These are phyloP conservation scores for Primulina eburnea DNA, from an alignment of 257 asterid species.

Conservation along the genomic window DNA sequence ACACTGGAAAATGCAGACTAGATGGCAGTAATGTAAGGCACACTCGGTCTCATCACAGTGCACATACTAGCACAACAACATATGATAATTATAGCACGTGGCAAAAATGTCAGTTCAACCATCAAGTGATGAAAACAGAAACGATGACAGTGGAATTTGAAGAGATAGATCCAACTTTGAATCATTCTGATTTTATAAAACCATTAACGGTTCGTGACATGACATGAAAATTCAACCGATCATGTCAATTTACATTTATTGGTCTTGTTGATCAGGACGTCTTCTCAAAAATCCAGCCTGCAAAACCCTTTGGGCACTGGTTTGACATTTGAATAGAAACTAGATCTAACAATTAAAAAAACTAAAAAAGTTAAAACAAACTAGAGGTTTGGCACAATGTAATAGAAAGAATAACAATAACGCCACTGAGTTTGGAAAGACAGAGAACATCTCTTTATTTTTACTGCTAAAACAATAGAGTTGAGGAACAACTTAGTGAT, in stretches of 20 bases:
- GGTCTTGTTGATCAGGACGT: background rate
- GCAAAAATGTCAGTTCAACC: background rate
- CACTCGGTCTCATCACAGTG: conserved; percentile 12
- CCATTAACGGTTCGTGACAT: background rate
- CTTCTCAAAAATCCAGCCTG: background rate
- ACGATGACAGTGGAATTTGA: background rate
- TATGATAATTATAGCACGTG: background rate
- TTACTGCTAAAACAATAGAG: conserved; percentile 1
- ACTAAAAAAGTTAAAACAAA: background rate
- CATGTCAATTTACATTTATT: background rate
- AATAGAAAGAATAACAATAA: conserved; percentile 1
- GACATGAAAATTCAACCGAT: background rate
- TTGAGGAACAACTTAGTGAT: conserved; percentile 15
- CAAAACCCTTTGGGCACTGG: background rate
- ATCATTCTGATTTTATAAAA: background rate
- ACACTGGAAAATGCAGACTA: background rate
- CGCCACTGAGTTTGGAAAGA: background rate
- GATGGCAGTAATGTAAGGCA: background rate
- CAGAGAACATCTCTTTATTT: conserved; percentile 8
- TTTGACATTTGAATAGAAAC: background rate
- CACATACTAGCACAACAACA: background rate
- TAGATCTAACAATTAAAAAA: background rate
- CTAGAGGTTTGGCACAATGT: conserved; percentile 3
- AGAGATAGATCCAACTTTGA: background rate
- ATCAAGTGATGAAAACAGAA: background rate